These are phyloP conservation scores for Trichoderma orchidacearum DNA, from an alignment of 495 filamentous ascomycete species.

Conservation along the genomic window DNA sequence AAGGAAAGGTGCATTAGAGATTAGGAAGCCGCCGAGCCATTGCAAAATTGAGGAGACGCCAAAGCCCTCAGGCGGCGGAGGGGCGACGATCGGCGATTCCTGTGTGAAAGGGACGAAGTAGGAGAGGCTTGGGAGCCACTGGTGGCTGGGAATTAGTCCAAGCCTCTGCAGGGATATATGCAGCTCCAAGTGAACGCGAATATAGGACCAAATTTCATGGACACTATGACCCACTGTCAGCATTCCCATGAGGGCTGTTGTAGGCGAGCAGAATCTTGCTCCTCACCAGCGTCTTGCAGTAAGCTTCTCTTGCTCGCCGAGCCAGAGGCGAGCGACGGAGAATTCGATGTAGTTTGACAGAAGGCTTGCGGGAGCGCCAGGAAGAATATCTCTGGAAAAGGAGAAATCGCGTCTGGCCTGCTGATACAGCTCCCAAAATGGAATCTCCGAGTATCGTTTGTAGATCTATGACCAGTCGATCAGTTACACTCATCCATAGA, in stretches of 20 bases:
- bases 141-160: conserved; percentile 23
- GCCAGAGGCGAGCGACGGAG: not conserved
- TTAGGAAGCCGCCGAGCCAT: not conserved
- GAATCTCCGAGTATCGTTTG: conserved; percentile 24
- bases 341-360: conserved; percentile 1
- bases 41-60: not conserved
- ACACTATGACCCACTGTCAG: conserved; percentile 9
- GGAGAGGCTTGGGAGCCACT: conserved; percentile 22
- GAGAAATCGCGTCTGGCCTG: conserved; percentile 17
- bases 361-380: not conserved
- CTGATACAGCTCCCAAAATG: conserved; percentile 20
- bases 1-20: conserved; percentile 2
- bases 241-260: not conserved
- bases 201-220: conserved; percentile 14
- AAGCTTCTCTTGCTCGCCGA: not conserved
- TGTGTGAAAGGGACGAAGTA: conserved; percentile 37
- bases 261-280: not conserved
- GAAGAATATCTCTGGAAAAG: not conserved
- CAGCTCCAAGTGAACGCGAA: conserved; percentile 29
- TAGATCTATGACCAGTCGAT: conserved; percentile 23
- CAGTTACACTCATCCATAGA: not conserved
- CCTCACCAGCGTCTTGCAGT: not conserved
- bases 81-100: conserved; percentile 28
- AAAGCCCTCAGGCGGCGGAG: conserved; percentile 14
- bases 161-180: conserved; percentile 35